A percentile compares a stretch with the other conserved stretches of the same genome.
Conservation (phyloP, 225 moss, liverwort and hornwort species). For the Ulota crispa region DNA sequence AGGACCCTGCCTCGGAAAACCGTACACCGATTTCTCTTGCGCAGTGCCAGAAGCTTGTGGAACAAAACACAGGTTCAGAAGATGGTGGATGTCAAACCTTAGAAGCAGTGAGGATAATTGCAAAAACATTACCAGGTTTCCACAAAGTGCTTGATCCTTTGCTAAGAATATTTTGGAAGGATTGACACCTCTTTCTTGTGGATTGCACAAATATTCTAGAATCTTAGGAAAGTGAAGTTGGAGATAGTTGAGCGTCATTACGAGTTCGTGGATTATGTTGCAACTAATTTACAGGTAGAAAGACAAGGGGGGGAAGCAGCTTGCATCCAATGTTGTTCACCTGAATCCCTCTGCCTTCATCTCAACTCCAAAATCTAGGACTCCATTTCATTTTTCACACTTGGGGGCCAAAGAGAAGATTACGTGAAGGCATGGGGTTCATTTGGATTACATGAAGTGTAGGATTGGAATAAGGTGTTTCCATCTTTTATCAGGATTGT, state of each 20-base stretch:
- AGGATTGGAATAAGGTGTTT: no score
- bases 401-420: no score
- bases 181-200: background rate
- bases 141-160: background rate
- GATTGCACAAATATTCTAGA: background rate
- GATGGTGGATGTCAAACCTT: background rate
- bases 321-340: no score
- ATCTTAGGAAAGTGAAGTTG: background rate
- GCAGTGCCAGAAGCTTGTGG: background rate
- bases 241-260: background rate
- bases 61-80: background rate
- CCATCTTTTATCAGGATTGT: background rate
- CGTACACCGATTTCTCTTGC: background rate
- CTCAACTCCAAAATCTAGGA: no score
- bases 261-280: background rate
- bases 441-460: no score
- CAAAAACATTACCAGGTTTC: background rate
- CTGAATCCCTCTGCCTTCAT: no score
- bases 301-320: background rate
- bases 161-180: background rate
- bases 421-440: no score
- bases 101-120: background rate
- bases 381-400: no score
- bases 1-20: background rate
- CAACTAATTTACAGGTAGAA: no score